These are phyloP conservation scores for Coccomyxa sp. DNA, from an alignment of 139 green algal species.

Conservation along the genomic window DNA sequence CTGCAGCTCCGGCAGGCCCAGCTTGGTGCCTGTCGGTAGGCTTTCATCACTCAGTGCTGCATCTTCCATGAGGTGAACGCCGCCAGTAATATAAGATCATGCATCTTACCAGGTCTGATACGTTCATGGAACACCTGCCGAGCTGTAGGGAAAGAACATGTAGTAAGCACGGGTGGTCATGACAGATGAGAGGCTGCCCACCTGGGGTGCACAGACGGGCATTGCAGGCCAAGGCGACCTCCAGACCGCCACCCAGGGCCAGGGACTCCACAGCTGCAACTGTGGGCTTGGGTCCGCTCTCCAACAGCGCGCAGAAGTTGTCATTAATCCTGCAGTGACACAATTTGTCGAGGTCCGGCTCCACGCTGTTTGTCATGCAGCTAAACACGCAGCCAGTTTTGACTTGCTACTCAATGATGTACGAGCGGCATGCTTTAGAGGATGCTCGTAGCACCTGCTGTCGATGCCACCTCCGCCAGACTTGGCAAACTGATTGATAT, in stretches of 20 bases:
- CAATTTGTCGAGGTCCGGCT: neutral
- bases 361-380: too few relatives aligned
- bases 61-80: too few relatives aligned
- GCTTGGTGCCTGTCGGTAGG: slow-evolving; percentile 48
- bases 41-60: neutral
- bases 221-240: slow-evolving; percentile 91
- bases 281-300: slow-evolving; percentile 82
- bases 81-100: too few relatives aligned
- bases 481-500: slow-evolving; percentile 76
- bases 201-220: slow-evolving; percentile 58
- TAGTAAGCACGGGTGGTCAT: too few relatives aligned
- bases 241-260: slow-evolving; percentile 88
- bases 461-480: slow-evolving; percentile 59
- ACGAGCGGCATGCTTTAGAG: neutral
- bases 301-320: slow-evolving; percentile 64
- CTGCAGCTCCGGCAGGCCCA: slow-evolving; percentile 94
- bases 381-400: neutral
- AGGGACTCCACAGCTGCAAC: slow-evolving; percentile 74
- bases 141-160: too few relatives aligned
- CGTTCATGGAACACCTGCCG: too few relatives aligned
- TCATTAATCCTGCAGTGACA: slow-evolving; percentile 46
- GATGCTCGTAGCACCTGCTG: slow-evolving; percentile 13
- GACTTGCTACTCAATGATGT: neutral
- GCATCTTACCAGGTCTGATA: too few relatives aligned
- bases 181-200: neutral